Percentiles rank a stretch among this genome's conserved stretches.
These are phyloP conservation scores for Alternaria rosae DNA, from an alignment of 2,329 filamentous ascomycete species.

Conservation along the genomic window DNA sequence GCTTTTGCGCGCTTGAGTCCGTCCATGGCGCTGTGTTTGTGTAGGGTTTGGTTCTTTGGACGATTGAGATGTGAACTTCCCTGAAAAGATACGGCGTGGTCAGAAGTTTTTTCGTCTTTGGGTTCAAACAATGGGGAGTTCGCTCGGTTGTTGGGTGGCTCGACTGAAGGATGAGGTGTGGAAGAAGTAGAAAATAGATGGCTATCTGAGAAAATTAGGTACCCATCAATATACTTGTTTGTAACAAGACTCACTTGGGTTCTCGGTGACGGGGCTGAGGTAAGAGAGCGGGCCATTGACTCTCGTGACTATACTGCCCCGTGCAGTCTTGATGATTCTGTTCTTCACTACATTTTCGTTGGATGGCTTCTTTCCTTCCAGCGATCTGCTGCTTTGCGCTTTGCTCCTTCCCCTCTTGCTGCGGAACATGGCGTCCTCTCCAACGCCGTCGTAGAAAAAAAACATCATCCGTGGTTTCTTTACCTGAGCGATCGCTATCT, in stretches of 20 bases:
- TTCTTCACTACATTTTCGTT: neutral
- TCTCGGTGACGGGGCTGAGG: neutral
- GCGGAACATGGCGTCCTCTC: neutral
- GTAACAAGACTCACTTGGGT: neutral
- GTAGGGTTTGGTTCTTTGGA: neutral
- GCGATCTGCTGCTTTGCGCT: too few species aligned
- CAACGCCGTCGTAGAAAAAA: neutral
- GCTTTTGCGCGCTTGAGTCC: slow-evolving; percentile 25
- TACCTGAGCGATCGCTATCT: neutral
- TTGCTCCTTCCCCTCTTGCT: too few species aligned
- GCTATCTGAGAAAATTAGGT: neutral
- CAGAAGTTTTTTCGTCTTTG: neutral
- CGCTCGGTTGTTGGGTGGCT: neutral
- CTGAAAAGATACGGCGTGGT: neutral
- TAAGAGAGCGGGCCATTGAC: neutral
- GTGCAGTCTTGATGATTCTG: neutral
- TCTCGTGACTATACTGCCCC: neutral
- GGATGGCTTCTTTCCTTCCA: neutral
- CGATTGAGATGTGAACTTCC: neutral
- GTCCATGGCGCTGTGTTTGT: slow-evolving; percentile 10
- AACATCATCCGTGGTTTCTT: neutral
- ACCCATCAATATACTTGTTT: neutral
- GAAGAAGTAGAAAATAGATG: neutral
- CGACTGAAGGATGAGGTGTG: too few species aligned
- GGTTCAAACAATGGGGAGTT: slow-evolving; percentile 16